Conservation (phyloP, 306 rosid species). For the Castanopsis chinensis region DNA sequence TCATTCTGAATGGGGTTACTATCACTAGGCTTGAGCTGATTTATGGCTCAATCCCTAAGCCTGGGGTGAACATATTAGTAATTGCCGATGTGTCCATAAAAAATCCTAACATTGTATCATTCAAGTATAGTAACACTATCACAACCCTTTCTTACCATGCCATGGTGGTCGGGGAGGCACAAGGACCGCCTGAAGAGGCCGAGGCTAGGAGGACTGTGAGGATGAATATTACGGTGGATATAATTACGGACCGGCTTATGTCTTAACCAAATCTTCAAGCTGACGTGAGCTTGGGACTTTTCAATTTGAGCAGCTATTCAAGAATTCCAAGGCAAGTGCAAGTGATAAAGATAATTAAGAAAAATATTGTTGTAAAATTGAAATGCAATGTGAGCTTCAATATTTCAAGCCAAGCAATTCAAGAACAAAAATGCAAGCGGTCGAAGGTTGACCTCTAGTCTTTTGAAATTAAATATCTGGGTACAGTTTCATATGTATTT, state of each 20-base stretch:
- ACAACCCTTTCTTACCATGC: conserved; percentile 41
- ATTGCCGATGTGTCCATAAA: conserved; percentile 51
- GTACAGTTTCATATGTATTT: too few species aligned
- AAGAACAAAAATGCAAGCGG: conserved; percentile 44
- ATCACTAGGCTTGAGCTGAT: conserved; percentile 32
- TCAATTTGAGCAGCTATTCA: conserved; percentile 45
- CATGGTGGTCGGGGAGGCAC: conserved; percentile 45
- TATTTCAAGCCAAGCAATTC: conserved; percentile 35
- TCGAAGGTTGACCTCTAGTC: conserved; percentile 36
- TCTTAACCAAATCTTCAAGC: conserved; percentile 18
- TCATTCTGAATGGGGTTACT: conserved; percentile 40
- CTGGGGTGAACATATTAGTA: conserved; percentile 43
- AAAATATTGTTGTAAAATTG: conserved; percentile 53
- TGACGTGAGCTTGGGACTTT: conserved; percentile 36
- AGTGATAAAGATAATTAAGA: conserved; percentile 34
- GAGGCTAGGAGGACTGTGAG: conserved; percentile 37
- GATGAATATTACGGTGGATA: conserved; percentile 47
- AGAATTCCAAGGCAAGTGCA: conserved; percentile 56
- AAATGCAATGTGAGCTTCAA: conserved; percentile 40
- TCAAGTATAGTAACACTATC: conserved; percentile 52
- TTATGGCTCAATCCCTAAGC: conserved; percentile 27
- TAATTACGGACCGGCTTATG: conserved; percentile 25
- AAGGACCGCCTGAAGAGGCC: conserved; percentile 45
- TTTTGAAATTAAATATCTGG: too few species aligned
- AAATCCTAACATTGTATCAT: conserved; percentile 49